Base-by-base conservation (phyloP, 768 basidiomycete species). In the Tricholomella constricta region DNA sequence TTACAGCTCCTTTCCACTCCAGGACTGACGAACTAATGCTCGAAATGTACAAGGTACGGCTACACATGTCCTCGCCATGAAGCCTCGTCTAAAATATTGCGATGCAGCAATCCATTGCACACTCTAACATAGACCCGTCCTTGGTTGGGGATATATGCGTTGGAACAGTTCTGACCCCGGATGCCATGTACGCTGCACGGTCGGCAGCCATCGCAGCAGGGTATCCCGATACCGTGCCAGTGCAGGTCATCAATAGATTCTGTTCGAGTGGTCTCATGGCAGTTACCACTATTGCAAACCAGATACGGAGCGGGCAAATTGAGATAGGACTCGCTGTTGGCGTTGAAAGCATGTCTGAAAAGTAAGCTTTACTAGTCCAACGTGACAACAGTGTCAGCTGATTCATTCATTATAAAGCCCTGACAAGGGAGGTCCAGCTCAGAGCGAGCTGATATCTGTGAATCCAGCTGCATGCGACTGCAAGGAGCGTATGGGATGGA, bases 181-280 rank as follows among this genome's bases (percentile, higher is more conserved):
- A 80, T 35, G 79, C 85, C 0, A 75, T 77, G 29, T 92, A 91
- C 64, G 83, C 83, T 52, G 88, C 89, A 14, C 80, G 91, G 36
- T 74, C 83, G 36, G 85, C 91, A 7, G 83, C 88, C 20, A 77
- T 94, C 37, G 85, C 89, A 4, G 91, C 91, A 12, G 91, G 91
- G 9, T 83, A 88, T 57, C 91, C 91, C 0, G 86, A 87, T n/a
- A 77, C 75, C 4, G 85, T 88, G 6, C 89, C 91, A 0, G 70
- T 90, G 9, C 85, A 91, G 63, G 78, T 76, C 22, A 72, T 93
- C 60, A 92, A 93, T 65, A 76, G 91, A 26, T 90, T 91, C 67
- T 94, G 91, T 63, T 89, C 89, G 2, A 88, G 84, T 54, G 91
- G 90, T 22, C 80, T 94, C n/a, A 90, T 92, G 87, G 88, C 91